A percentile compares a stretch with the other conserved stretches of the same genome.
Conservation (phyloP, 176 grass and related monocot species). For the Saccharum officinarum region DNA sequence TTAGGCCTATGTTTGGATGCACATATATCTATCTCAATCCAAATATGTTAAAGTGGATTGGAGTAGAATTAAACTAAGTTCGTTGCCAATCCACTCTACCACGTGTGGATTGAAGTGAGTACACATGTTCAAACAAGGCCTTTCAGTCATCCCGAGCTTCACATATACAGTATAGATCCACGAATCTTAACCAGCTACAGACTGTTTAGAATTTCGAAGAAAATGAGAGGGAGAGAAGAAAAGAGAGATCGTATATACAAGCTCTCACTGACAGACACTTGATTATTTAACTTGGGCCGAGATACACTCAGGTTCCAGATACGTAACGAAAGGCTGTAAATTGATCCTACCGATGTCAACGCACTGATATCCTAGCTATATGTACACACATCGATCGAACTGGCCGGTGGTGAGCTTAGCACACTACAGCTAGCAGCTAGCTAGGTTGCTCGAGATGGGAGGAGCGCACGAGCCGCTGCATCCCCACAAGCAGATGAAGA, state of each 20-base stretch:
- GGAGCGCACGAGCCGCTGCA: neutral
- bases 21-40: too few relatives aligned
- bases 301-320: neutral
- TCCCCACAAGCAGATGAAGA: neutral
- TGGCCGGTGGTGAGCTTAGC: neutral
- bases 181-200: neutral
- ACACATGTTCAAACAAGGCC: too few relatives aligned
- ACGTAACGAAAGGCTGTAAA: neutral
- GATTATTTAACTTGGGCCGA: neutral
- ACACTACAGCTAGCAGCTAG: neutral
- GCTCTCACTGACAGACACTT: neutral
- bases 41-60: too few relatives aligned
- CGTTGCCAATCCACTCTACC: too few relatives aligned
- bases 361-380: neutral
- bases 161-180: too few relatives aligned
- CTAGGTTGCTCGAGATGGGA: neutral
- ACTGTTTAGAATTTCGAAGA: neutral
- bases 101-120: too few relatives aligned
- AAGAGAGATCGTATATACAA: neutral
- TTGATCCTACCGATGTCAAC: neutral
- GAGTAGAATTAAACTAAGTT: too few relatives aligned
- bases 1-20: too few relatives aligned
- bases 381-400: neutral
- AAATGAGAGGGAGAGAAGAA: neutral
- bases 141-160: too few relatives aligned